Conservation (phyloP, 768 basidiomycete species). For the Mrakia hoshinonis region DNA sequence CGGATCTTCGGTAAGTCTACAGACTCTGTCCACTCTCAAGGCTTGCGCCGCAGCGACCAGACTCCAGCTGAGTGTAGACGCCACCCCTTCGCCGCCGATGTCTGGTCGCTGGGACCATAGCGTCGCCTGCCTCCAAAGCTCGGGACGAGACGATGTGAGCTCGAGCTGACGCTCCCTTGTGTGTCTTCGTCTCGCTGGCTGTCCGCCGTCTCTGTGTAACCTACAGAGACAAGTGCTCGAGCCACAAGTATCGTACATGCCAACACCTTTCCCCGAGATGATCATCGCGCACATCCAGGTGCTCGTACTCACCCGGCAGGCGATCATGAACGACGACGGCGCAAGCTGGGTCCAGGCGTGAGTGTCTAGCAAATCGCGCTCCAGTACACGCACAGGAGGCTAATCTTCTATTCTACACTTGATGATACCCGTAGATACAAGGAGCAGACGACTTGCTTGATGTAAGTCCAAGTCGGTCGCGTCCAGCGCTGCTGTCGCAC, state of each 20-base stretch:
- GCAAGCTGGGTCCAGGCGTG: constrained; percentile 23
- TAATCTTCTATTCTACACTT: neutral
- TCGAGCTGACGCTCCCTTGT: too few relatives aligned
- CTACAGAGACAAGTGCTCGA: constrained; percentile 24
- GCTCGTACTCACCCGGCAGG: constrained; percentile 60
- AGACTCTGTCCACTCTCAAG: too few relatives aligned
- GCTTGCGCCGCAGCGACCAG: too few relatives aligned
- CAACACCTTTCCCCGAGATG: constrained; percentile 72
- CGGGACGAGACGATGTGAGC: too few relatives aligned
- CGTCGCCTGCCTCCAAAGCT: too few relatives aligned
- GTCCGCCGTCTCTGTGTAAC: too few relatives aligned
- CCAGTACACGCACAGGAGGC: too few relatives aligned
- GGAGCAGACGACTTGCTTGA: constrained; percentile 64
- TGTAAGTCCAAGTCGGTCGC: constrained; percentile 49
- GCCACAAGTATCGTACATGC: neutral
- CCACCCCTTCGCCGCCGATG: too few relatives aligned
- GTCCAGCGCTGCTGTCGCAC: neutral
- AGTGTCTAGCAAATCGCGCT: neutral
- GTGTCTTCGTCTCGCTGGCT: too few relatives aligned
- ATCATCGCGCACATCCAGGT: constrained; percentile 72
- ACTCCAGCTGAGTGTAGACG: too few relatives aligned
- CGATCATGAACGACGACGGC: constrained; percentile 32
- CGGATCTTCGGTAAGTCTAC: constrained; percentile 20
- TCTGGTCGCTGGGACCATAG: too few relatives aligned
- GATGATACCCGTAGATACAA: constrained; percentile 55